Conservation (phyloP, 495 filamentous ascomycete genomes). For the Podospora pseudopauciseta region DNA sequence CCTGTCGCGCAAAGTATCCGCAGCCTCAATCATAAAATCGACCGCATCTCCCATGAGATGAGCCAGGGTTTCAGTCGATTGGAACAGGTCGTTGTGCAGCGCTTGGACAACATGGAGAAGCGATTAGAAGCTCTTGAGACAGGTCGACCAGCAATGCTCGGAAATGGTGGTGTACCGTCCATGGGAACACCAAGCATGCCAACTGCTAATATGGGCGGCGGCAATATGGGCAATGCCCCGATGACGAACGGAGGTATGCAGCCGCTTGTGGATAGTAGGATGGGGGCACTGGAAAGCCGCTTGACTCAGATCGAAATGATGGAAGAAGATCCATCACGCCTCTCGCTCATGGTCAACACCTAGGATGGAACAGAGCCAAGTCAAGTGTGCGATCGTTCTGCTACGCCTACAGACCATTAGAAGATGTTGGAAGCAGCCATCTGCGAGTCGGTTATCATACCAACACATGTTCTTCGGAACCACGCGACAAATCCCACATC, state of each 20-base stretch:
- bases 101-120: slow-evolving; percentile 40
- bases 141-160: slow-evolving; percentile 23
- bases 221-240: slow-evolving; percentile 24
- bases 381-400: not conserved
- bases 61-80: slow-evolving; percentile 34
- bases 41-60: slow-evolving; percentile 45
- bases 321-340: slow-evolving; percentile 38
- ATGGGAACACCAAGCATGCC: slow-evolving; percentile 34
- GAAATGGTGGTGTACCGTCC: slow-evolving; percentile 25
- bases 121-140: slow-evolving; percentile 33
- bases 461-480: not conserved
- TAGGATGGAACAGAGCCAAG: slow-evolving; percentile 10
- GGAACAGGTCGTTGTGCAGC: slow-evolving; percentile 30
- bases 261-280: slow-evolving; percentile 34
- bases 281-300: slow-evolving; percentile 41
- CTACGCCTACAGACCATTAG: too few relatives aligned
- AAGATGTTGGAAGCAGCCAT: not conserved
- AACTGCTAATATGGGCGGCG: slow-evolving; percentile 35
- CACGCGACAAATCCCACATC: not conserved
- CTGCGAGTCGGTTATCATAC: not conserved
- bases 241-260: slow-evolving; percentile 33
- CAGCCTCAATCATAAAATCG: slow-evolving; percentile 46
- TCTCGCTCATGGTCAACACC: slow-evolving; percentile 33
- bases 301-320: slow-evolving; percentile 46
- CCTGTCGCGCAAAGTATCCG: slow-evolving; percentile 46